phyloP scores from a whole-genome alignment of 1,284 basidiomycete species.

The Leucoagaricus sp. region DNA sequence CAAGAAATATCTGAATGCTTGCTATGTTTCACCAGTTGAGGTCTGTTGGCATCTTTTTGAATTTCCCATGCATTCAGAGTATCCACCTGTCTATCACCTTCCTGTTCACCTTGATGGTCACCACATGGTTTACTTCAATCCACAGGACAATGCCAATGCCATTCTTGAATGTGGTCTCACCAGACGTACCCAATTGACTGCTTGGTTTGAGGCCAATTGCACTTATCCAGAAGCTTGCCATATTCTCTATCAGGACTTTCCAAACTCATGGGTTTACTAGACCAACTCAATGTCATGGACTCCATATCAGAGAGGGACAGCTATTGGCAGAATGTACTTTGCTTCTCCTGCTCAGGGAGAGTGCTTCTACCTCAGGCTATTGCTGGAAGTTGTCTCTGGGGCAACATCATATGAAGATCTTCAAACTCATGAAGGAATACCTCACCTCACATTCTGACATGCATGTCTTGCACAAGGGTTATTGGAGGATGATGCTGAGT shows the following conservation, averaged over 20 bases:
- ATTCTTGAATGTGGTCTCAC: slow-evolving; percentile 35
- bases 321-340: too few species aligned
- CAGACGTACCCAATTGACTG: too few species aligned
- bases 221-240: slow-evolving; percentile 16
- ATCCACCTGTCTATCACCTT: neutral
- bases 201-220: slow-evolving; percentile 43
- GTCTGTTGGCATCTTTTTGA: too few species aligned
- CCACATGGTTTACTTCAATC: neutral
- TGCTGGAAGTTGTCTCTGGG: slow-evolving; percentile 35
- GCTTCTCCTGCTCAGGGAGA: too few species aligned
- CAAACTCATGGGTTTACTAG: slow-evolving; percentile 20
- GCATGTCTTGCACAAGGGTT: neutral
- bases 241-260: slow-evolving; percentile 43
- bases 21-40: too few species aligned
- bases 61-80: slow-evolving; percentile 35
- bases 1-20: slow-evolving; percentile 31
- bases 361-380: slow-evolving; percentile 35
- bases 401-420: slow-evolving; percentile 34
- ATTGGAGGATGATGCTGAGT: neutral
- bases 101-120: neutral
- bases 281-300: slow-evolving; percentile 27
- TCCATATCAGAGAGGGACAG: slow-evolving; percentile 20
- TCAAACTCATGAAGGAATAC: slow-evolving; percentile 15
- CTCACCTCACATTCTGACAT: neutral
- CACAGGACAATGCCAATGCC: slow-evolving; percentile 26